These are phyloP conservation scores for Corchorus capsularis DNA, from an alignment of 345 rosid genomes.

Conservation along the genomic window DNA sequence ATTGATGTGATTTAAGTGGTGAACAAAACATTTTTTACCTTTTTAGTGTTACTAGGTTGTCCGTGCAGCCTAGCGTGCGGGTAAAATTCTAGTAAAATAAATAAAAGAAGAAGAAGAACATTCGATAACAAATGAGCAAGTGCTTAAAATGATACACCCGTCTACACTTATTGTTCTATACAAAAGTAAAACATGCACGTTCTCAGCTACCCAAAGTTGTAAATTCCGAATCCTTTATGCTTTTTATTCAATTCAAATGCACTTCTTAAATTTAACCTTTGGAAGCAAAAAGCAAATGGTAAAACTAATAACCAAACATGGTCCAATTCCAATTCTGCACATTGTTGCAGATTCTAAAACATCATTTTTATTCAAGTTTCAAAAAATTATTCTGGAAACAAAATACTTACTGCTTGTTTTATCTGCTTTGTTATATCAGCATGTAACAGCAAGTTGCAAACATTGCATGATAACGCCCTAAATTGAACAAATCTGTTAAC, in stretches of 20 bases:
- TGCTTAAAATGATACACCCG: neutral
- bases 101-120: no score
- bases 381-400: neutral
- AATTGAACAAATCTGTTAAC: constrained; percentile 56
- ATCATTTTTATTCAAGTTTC: neutral
- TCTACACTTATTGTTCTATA: neutral
- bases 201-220: no score
- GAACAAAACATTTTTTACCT: no score
- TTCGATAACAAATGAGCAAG: neutral
- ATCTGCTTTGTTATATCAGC: constrained; percentile 63
- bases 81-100: no score
- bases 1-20: no score
- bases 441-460: constrained; percentile 56
- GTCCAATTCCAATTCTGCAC: no score
- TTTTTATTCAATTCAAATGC: neutral
- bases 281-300: neutral
- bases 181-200: neutral
- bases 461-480: constrained; percentile 67
- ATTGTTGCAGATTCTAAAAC: neutral
- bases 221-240: neutral
- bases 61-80: no score
- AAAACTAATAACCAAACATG: neutral
- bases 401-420: constrained; percentile 57
- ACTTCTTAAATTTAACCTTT: neutral
- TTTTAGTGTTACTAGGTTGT: no score